phyloP scores from a whole-genome alignment of 2,329 filamentous ascomycete genomes.

The Verticillium isaacii region DNA sequence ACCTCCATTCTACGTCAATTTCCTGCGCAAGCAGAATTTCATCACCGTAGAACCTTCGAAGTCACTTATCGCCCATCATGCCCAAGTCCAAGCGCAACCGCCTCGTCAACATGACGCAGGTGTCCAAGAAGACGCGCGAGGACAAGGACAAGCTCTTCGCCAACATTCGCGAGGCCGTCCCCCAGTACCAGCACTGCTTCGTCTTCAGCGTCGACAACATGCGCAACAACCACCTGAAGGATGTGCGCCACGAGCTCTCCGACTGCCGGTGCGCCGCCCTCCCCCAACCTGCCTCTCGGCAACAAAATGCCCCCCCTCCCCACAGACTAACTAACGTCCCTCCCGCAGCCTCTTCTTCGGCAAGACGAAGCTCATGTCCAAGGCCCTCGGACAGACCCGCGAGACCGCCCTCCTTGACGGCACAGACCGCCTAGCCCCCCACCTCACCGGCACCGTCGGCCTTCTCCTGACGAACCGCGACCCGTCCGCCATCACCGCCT shows the following conservation, averaged over 20 bases:
- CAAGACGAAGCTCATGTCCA: conserved; percentile 98
- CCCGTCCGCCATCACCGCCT: conserved; percentile 60
- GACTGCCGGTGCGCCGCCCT: conserved; percentile 67
- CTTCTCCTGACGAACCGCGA: conserved; percentile 83
- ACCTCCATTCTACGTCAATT: not conserved
- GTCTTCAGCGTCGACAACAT: conserved; percentile 95
- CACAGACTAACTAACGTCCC: conserved; percentile 1
- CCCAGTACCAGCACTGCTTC: conserved; percentile 85
- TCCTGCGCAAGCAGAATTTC: not conserved
- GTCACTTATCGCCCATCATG: conserved; percentile 51
- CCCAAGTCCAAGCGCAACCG: conserved; percentile 93
- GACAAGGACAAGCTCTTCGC: conserved; percentile 85
- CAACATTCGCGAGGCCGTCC: conserved; percentile 79
- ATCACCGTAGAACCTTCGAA: not conserved
- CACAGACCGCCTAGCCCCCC: conserved; percentile 62
- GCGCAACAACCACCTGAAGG: conserved; percentile 94
- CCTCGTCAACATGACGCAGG: conserved; percentile 85
- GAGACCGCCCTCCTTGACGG: conserved; percentile 79
- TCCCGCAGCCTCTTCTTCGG: conserved; percentile 82
- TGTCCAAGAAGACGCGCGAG: conserved; percentile 88
- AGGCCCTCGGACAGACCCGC: conserved; percentile 76
- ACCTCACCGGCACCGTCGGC: conserved; percentile 79
- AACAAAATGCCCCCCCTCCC: not conserved
- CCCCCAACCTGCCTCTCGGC: not conserved
- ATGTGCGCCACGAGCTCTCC: conserved; percentile 76